phyloP scores from a whole-genome alignment of 2,329 filamentous ascomycete genomes.

The Talaromyces sp. region DNA sequence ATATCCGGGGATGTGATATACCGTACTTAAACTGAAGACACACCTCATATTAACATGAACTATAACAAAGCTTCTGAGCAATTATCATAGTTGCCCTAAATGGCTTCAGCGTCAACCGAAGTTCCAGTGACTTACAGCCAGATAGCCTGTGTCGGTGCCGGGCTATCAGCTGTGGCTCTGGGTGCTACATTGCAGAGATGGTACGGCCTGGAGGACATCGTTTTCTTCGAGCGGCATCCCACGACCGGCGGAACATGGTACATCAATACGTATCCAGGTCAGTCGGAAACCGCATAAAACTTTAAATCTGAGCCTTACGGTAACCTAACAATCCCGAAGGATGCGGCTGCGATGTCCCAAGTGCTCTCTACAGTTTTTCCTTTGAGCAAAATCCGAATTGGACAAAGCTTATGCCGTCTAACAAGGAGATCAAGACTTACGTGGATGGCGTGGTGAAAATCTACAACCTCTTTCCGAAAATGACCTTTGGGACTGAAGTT shows the following conservation, averaged over 20 bases:
- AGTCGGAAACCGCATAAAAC: too few species aligned
- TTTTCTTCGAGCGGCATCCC: slow-evolving; percentile 56
- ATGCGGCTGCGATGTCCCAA: slow-evolving; percentile 53
- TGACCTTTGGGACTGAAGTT: too few species aligned
- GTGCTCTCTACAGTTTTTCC: slow-evolving; percentile 54
- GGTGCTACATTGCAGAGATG: slow-evolving; percentile 57
- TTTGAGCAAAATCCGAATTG: slow-evolving; percentile 52
- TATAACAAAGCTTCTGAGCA: too few species aligned
- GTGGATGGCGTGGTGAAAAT: too few species aligned
- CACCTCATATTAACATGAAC: too few species aligned
- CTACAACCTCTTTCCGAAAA: too few species aligned
- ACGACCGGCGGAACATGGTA: slow-evolving; percentile 30
- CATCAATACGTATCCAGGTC: too few species aligned
- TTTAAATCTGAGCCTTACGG: background rate
- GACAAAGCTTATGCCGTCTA: slow-evolving; percentile 31
- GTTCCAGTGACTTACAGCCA: slow-evolving; percentile 24
- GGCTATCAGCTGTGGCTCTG: slow-evolving; percentile 59
- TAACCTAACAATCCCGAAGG: slow-evolving; percentile 29
- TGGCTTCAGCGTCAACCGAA: background rate
- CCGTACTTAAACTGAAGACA: too few species aligned
- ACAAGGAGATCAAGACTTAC: too few species aligned
- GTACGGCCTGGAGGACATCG: slow-evolving; percentile 56
- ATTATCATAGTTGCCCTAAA: too few species aligned
- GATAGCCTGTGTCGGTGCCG: slow-evolving; percentile 51
- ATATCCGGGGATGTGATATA: too few species aligned